Conservation (phyloP, 2,329 filamentous ascomycete genomes). For the Xylariales sp. region DNA sequence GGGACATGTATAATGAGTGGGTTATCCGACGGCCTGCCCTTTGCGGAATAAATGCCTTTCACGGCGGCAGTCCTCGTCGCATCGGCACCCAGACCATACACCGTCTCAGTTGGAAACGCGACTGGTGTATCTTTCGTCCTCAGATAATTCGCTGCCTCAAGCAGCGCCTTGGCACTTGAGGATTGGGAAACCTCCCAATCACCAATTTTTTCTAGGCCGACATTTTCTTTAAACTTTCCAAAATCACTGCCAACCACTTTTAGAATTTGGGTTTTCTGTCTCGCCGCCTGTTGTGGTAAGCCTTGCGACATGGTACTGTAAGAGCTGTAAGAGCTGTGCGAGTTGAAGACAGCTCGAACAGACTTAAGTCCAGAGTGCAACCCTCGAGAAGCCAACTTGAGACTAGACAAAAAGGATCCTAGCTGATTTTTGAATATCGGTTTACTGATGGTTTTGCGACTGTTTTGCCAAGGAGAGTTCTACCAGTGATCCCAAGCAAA, state of each 20-base stretch:
- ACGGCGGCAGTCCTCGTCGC: constrained; percentile 87
- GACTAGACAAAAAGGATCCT: constrained; percentile 4
- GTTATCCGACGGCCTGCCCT: constrained; percentile 92
- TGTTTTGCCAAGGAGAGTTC: background rate
- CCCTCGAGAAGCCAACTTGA: constrained; percentile 47
- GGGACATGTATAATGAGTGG: constrained; percentile 93
- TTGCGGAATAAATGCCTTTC: constrained; percentile 90
- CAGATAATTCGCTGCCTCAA: constrained; percentile 74
- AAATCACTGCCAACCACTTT: constrained; percentile 42
- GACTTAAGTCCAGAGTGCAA: constrained; percentile 37
- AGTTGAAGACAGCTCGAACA: constrained; percentile 45
- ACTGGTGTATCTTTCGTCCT: constrained; percentile 78
- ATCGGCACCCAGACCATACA: constrained; percentile 96
- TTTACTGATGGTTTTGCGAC: background rate
- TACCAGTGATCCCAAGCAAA: background rate
- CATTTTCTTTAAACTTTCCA: constrained; percentile 45
- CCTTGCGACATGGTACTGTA: constrained; percentile 50
- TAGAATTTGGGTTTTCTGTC: constrained; percentile 43
- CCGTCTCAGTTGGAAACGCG: constrained; percentile 96
- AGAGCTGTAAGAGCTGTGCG: constrained; percentile 10
- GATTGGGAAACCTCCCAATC: constrained; percentile 46
- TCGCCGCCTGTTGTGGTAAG: constrained; percentile 34
- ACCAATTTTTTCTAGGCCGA: constrained; percentile 42
- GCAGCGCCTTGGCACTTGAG: constrained; percentile 56
- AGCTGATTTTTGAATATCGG: background rate